Evolutionary conservation across 805 yeast species (phyloP).

Genomic region (Cyberlindnera bimundalis): DNA sequence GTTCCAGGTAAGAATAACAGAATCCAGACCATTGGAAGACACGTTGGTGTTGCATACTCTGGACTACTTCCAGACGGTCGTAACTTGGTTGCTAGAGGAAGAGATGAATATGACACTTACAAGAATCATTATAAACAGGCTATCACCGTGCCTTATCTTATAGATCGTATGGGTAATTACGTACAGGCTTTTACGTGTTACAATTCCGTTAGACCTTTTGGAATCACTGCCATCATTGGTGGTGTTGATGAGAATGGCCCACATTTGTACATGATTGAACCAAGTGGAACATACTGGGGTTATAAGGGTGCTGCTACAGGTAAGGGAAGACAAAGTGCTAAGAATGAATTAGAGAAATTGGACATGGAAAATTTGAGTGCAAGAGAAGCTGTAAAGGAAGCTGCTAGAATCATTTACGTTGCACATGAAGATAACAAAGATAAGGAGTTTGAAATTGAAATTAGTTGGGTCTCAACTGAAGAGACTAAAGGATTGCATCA

Average conservation of each 20-base stretch:
- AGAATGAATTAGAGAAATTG: constrained; percentile 90
- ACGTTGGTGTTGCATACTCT: constrained; percentile 91
- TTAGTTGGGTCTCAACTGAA: constrained; percentile 77
- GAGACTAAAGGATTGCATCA: constrained; percentile 81
- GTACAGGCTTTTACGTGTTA: constrained; percentile 95
- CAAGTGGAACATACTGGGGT: constrained; percentile 97
- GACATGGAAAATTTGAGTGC: constrained; percentile 63
- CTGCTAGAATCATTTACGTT: constrained; percentile 86
- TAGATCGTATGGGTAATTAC: constrained; percentile 84
- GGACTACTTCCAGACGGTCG: constrained; percentile 97
- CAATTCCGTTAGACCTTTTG: constrained; percentile 97
- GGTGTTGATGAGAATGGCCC: constrained; percentile 90
- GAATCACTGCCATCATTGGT: constrained; percentile 87
- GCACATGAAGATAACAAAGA: constrained; percentile 99
- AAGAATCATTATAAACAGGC: constrained; percentile 72
- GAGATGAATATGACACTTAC: constrained; percentile 85
- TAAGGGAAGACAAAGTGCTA: constrained; percentile 97
- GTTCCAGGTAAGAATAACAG: constrained; percentile 88
- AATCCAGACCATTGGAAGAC: constrained; percentile 90
- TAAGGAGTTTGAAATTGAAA: constrained; percentile 92
- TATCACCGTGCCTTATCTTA: constrained; percentile 75
- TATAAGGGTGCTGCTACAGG: constrained; percentile 97
- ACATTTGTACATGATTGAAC: constrained; percentile 94
- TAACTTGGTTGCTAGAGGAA: constrained; percentile 84
- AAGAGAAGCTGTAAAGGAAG: constrained; percentile 84